Evolutionary conservation across 768 basidiomycete genomes (phyloP).

Genomic region (Rhizopogon salebrosus): DNA sequence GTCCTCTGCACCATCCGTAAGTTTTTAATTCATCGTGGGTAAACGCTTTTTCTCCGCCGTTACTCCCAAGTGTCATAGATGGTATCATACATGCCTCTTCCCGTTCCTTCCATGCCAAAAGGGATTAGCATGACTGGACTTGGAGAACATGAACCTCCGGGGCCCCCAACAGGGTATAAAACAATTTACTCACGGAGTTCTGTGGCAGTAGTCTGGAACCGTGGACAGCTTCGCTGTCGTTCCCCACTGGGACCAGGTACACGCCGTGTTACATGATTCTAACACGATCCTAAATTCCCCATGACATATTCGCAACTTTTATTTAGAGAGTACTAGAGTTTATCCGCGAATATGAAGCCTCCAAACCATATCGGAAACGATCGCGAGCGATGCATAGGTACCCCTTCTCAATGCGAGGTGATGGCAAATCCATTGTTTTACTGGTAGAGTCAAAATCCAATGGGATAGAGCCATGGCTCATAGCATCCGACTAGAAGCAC

Average conservation of each 20-base stretch:
- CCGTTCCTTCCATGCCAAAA: not conserved
- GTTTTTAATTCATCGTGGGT: not conserved
- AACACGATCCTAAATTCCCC: not conserved
- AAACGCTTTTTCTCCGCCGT: not conserved
- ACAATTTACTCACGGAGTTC: not conserved
- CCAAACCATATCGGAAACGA: not conserved
- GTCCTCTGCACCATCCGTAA: not conserved
- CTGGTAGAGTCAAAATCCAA: not conserved
- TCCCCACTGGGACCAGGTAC: not conserved
- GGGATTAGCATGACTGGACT: not conserved
- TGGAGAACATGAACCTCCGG: too few species aligned
- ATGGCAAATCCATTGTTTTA: not conserved
- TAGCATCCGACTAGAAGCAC: not conserved
- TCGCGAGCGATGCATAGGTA: not conserved
- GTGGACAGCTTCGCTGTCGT: not conserved
- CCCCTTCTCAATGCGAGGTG: not conserved
- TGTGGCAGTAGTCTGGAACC: not conserved
- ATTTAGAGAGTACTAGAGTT: not conserved
- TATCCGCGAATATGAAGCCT: too few species aligned
- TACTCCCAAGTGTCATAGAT: not conserved
- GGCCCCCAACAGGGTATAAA: too few species aligned
- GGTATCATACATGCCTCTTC: not conserved
- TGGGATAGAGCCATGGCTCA: not conserved
- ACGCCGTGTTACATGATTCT: not conserved
- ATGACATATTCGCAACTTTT: not conserved